Evolutionary conservation across 1,284 basidiomycete genomes (phyloP), one percentile per base, ranked within the genome.

Genomic region (Pyrrhoderma noxium): DNA sequence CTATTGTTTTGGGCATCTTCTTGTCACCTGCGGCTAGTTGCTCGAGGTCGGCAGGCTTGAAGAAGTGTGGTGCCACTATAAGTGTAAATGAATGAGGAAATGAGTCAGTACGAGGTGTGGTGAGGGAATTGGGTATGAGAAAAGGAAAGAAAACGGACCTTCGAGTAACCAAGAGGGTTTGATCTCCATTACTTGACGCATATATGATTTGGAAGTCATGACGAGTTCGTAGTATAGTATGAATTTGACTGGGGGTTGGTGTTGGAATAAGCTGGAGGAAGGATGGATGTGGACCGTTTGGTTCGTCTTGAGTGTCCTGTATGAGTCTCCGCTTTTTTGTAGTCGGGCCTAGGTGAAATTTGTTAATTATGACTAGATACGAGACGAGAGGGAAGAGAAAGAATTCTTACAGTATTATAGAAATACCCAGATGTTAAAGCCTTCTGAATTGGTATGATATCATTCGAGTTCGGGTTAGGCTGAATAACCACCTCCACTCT

Each of bases 221-320:
- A 90, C 87, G 19, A 96, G 75, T 67, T 99, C 96, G 64, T 97
- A 99, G 70, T 97, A 99, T 52, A 97, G 68, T 25, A 99, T 68
- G 19, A 89, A 89, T 63, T 86, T 86, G 19, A 93, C 82, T 0
- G 94, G 96, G 0, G 96, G 96, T 59, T 97, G 93, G 63, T 86
- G 82, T 61, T 97, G 91, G 79, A 98, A 94, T 57, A 99, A 70
- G 64, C 91, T 87, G 3, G 92, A 95, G 2, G 92, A 95, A 0
- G 96, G 96, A 63, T 99, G 96, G 49, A 99, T 88, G 64, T 96
- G 89, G 43, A 99, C 93, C 1, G 93, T 93, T 61, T 95, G 92
- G 64, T 86, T 90, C 14, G 93, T 95, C 70, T 98, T 99, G 58
- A 94, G 77, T 11, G 91, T 94, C 44, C 92, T 77, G 68, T 96